Evolutionary conservation across 495 filamentous ascomycete genomes (phyloP), one percentile per base, ranked within the genome.

Genomic region (Xylaria grammica): DNA sequence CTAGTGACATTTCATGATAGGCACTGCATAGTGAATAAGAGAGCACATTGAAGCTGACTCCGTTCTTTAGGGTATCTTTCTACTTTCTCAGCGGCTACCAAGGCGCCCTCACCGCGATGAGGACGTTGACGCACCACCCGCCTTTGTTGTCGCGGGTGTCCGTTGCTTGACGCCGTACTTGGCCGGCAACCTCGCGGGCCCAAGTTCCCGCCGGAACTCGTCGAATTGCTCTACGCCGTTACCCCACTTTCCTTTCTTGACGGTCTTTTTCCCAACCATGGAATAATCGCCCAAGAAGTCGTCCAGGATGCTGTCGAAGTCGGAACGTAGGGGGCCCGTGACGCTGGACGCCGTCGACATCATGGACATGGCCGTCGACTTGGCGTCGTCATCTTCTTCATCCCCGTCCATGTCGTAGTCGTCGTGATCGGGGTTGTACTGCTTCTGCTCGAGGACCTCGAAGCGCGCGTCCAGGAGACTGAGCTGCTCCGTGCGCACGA

Each of bases 291-390:
- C 88, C 13, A 97, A 76, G 82, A 99, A 99, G 69, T 97, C 94
- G 75, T 98, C 95, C 82, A 98, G 87, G 72, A 97, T 89, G 40
- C 80, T 83, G 72, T 97, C 88, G 77, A 99, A 96, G 72, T 96
- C 91, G 40, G 83, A 79, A 42, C 87, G 81, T 30, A 86, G 81
- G 53, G 82, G 81, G 7, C 87, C 87, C 61, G 75, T 79, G 3
- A 86, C 82, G 67, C 78, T 86, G 6, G 83, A 85, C 26, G 67
- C 74, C 13, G 77, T 75, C 9, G 83, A 85, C 24, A 79, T 73
- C 36, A 72, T 77, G 42, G 78, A 85, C 62, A 78, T 73, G 49
- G 69, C 74, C 36, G 62, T 63, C 19, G 59, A 65, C 46, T 36
- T 36, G 15, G 74, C 75, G 19, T 42, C 84, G 79, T 77, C 78